These are phyloP conservation scores for Sporisorium scitamineum DNA, from an alignment of 1,284 basidiomycete species.

Conservation along the genomic window DNA sequence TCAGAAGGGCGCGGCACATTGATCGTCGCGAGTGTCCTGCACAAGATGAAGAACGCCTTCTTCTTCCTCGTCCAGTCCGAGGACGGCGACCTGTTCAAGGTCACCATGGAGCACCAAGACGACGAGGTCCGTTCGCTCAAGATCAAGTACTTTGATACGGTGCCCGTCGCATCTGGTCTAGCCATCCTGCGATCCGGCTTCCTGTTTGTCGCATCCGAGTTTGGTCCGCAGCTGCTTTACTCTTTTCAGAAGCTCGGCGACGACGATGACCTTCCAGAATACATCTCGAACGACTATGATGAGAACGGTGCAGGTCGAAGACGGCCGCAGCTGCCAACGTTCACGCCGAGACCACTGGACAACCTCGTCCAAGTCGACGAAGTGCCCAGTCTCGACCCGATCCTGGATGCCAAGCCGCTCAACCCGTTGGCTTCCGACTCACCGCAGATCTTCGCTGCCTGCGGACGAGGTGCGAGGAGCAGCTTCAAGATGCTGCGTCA, in stretches of 20 bases:
- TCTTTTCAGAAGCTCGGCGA: constrained; percentile 69
- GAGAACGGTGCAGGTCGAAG: constrained; percentile 47
- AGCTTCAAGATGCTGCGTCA: constrained; percentile 67
- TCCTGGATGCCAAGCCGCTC: constrained; percentile 63
- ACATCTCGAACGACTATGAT: constrained; percentile 56
- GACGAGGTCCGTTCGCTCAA: constrained; percentile 63
- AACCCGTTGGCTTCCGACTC: constrained; percentile 61
- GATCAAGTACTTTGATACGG: constrained; percentile 69
- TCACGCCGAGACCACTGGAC: constrained; percentile 64
- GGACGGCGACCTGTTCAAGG: constrained; percentile 68
- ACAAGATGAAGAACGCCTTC: constrained; percentile 68
- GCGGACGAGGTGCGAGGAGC: constrained; percentile 64
- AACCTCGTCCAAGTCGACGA: constrained; percentile 66
- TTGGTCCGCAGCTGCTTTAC: constrained; percentile 62
- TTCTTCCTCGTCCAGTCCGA: constrained; percentile 68
- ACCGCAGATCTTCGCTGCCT: constrained; percentile 67
- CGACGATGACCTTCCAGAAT: constrained; percentile 66
- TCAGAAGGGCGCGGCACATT: constrained; percentile 57
- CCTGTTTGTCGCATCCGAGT: constrained; percentile 66
- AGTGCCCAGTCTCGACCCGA: constrained; percentile 62
- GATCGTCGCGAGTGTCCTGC: constrained; percentile 65
- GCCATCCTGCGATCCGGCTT: constrained; percentile 67
- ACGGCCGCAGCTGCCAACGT: constrained; percentile 53
- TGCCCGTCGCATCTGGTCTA: constrained; percentile 62
- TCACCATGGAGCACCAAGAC: constrained; percentile 68